These are phyloP conservation scores for Copromyces sp. DNA, from an alignment of 495 filamentous ascomycete species.

Conservation along the genomic window DNA sequence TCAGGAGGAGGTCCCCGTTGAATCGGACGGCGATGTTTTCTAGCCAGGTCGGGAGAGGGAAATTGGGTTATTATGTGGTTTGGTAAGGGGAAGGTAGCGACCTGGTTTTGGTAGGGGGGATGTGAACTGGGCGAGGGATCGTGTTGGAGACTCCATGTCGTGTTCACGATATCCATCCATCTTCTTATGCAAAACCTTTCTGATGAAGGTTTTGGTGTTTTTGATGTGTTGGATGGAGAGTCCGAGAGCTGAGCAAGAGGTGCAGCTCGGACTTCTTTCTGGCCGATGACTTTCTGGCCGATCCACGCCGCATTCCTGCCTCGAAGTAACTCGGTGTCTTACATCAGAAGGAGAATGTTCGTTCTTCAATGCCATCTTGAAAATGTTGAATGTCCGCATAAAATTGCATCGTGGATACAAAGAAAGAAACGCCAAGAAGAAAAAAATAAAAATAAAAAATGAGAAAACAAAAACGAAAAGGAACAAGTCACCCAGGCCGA, in stretches of 20 bases:
- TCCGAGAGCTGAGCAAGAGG: background rate
- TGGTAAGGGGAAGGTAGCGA: background rate
- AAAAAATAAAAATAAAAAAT: background rate
- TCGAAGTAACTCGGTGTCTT: background rate
- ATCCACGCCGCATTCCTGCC: background rate
- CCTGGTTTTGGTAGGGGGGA: background rate
- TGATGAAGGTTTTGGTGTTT: background rate
- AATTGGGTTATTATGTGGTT: slow-evolving; percentile 14
- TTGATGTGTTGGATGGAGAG: background rate
- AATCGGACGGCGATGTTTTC: slow-evolving; percentile 32
- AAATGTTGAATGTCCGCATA: background rate
- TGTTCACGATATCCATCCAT: background rate
- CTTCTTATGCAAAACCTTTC: background rate
- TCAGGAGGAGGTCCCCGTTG: slow-evolving; percentile 28
- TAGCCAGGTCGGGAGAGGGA: slow-evolving; percentile 23
- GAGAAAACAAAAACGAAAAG: background rate
- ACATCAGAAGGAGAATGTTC: background rate
- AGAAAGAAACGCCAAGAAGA: background rate
- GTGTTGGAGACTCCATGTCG: background rate
- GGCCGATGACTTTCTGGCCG: too few relatives aligned
- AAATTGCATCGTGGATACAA: background rate
- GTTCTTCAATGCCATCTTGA: background rate
- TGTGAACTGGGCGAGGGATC: background rate
- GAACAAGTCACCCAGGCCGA: too few relatives aligned
- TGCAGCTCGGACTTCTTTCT: background rate